Evolutionary conservation across 345 rosid genomes (phyloP).

Genomic region (Erodium maritimum): DNA sequence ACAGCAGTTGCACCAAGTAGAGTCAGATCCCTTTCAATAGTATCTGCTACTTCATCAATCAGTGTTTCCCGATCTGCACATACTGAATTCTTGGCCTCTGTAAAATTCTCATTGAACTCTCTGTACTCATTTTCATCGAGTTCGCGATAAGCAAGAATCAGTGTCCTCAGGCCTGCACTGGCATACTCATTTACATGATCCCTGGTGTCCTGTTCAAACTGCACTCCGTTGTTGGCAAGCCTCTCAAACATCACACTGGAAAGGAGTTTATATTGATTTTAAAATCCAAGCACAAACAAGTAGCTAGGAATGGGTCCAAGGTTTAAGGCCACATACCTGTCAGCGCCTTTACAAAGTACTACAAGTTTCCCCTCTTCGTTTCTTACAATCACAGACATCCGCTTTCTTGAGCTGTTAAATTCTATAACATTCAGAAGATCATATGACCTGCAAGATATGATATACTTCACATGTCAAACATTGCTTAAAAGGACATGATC

Average conservation of each 20-base stretch:
- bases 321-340: constrained; percentile 42
- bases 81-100: constrained; percentile 61
- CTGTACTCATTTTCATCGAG: constrained; percentile 58
- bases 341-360: constrained; percentile 78
- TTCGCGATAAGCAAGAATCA: constrained; percentile 76
- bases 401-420: constrained; percentile 67
- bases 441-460: constrained; percentile 44
- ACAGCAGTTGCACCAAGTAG: constrained; percentile 95
- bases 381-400: constrained; percentile 87
- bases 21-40: constrained; percentile 54
- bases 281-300: constrained; percentile 3
- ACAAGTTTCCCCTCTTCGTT: constrained; percentile 51
- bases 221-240: constrained; percentile 45
- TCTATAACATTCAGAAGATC: constrained; percentile 59
- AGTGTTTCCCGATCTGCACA: constrained; percentile 48
- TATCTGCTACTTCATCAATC: constrained; percentile 45
- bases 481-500: neutral
- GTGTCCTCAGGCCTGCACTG: constrained; percentile 83
- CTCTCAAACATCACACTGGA: constrained; percentile 82
- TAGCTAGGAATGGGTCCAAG: neutral
- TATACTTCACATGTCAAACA: neutral
- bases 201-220: constrained; percentile 44
- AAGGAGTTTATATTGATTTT: constrained; percentile 1
- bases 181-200: constrained; percentile 70
- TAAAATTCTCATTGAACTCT: constrained; percentile 36